Base-by-base conservation (phyloP, 2,329 filamentous ascomycete genomes). In the Plenodomus tracheiphilus region DNA sequence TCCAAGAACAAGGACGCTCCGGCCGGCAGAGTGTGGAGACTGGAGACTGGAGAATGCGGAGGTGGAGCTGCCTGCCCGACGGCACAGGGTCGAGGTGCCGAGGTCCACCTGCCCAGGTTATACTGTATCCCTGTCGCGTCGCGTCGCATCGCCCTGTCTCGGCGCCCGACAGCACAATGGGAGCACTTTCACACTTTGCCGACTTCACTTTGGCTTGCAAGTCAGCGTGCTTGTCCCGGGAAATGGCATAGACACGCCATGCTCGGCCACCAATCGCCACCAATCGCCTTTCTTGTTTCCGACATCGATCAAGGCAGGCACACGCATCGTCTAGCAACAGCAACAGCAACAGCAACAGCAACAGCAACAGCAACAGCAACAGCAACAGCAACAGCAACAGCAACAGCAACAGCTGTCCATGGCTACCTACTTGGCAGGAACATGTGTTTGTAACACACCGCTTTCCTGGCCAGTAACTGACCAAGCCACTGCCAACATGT, bases 161-260 rank as follows among this genome's bases (percentile, higher is more conserved):
- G 28, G 15, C 22, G 22, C 10, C 10, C 10, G 22, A 25, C n/a
- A n/a, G n/a, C n/a, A n/a, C n/a, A n/a, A n/a, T n/a, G n/a, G n/a
- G n/a, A n/a, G n/a, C n/a, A n/a, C 37, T 6, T 20, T 20, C 50
- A 53, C 46, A 47, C 40, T 28, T 28, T 30, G 15, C 42, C 18
- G 13, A 32, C 28, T 5, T 25, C 10, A 25, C 22, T 25, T 6
- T 25, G 6, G 10, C 22, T 25, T 25, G 22, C 22, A 25, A 10
- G 22, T 25, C 22, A n/a, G n/a, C n/a, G n/a, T n/a, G n/a, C n/a
- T n/a, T n/a, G n/a, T n/a, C n/a, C n/a, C n/a, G n/a, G n/a, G n/a
- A n/a, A n/a, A n/a, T n/a, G n/a, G n/a, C n/a, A n/a, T n/a, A n/a
- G n/a, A n/a, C n/a, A n/a, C n/a, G n/a, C n/a, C n/a, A n/a, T n/a